phyloP scores from a whole-genome alignment of 1,284 basidiomycete species.

The Leccinum pachyderme region DNA sequence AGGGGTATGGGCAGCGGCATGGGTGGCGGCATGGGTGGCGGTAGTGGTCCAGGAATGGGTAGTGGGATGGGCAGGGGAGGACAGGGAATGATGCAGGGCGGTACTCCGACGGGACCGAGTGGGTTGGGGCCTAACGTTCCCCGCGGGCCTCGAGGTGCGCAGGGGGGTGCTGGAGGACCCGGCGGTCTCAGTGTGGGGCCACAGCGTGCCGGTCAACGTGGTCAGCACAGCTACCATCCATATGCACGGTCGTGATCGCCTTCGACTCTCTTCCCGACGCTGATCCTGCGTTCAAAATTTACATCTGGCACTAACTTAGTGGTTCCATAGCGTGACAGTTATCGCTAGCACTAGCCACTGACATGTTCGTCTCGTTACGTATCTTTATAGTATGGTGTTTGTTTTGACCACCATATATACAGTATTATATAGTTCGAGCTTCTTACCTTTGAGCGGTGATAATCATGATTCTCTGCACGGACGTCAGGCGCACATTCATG shows the following conservation, averaged over 20 bases:
- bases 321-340: conserved; percentile 4
- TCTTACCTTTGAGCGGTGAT: background rate
- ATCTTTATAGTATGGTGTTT: conserved; percentile 22
- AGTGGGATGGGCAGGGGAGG: conserved; percentile 42
- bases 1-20: conserved; percentile 35
- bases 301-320: conserved; percentile 1
- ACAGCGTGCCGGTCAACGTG: conserved; percentile 66
- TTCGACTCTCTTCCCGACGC: background rate
- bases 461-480: background rate
- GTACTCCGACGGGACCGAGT: conserved; percentile 33
- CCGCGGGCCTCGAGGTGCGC: conserved; percentile 62
- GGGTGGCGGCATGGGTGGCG: conserved; percentile 33
- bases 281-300: conserved; percentile 14
- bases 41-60: conserved; percentile 36
- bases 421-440: background rate
- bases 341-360: background rate
- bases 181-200: conserved; percentile 58
- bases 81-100: conserved; percentile 31
- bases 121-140: conserved; percentile 59
- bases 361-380: conserved; percentile 6
- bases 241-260: conserved; percentile 57
- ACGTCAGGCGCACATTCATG: background rate
- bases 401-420: conserved; percentile 4
- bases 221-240: conserved; percentile 77
- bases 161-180: conserved; percentile 43